Base-by-base conservation (phyloP, 768 basidiomycete species). In the Leccinum subtestaceum region DNA sequence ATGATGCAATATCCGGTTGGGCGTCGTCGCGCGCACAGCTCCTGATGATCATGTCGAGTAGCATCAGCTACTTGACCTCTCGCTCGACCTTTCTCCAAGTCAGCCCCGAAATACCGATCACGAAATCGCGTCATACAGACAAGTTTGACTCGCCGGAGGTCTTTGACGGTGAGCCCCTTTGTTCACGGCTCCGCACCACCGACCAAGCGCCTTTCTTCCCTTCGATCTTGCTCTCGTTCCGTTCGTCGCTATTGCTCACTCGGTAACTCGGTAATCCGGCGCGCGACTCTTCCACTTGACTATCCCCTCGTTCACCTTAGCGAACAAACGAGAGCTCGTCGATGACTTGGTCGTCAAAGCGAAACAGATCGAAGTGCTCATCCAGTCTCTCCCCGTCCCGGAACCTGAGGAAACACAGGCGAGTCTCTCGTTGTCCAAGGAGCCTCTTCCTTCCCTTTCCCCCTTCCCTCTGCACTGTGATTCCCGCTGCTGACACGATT, bases 361-460 rank as follows among this genome's bases (percentile, higher is more conserved):
- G 13, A 95, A 95, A 67, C 91, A 95, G 71, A 83, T 96, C 45
- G 89, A 95, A 65, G 87, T 84, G 66, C 81, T 95, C 51, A 91
- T 96, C 53, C 83, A 88, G 52, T 86, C 86, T 0, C 73, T 96
- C 13, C 93, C 92, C 0, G 84, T 83, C 40, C 87, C 88, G 2
- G 92, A 93, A 68, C 80, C 85, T 2, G 90, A 91, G 67, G 88
- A 89, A 67, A 80, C 80, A 21, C 91, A 92, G 80, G 91, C 54
- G 13, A 51, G 67, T 57, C 21, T 27, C 34, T n/a, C 25, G 11
- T 34, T 13, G 0, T 50, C 13, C 49, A 3, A 9, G 21, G 36
- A 21, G 4, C 4, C 12, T 3, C 27, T 38, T 19, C 4, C 23
- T 21, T 21, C 12, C 29, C 51, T 32, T 32, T 32, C 11, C 11